phyloP scores from a whole-genome alignment of 306 rosid genomes.

The Vigna radiata region DNA sequence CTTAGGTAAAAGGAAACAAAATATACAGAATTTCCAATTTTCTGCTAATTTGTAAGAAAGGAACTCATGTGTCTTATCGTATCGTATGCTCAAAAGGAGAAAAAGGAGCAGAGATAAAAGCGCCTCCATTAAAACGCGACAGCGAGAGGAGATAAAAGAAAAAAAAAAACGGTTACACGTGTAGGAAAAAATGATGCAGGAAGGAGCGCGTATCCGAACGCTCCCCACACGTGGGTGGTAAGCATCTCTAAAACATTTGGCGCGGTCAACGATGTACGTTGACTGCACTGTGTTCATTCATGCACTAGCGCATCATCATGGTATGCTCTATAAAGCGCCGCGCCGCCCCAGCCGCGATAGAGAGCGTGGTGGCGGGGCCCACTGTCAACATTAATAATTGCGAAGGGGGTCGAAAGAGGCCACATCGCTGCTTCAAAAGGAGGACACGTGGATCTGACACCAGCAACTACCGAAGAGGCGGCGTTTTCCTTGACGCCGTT shows the following conservation, averaged over 20 bases:
- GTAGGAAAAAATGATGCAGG: constrained; percentile 12
- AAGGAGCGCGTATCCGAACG: constrained; percentile 38
- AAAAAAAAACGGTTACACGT: constrained; percentile 32
- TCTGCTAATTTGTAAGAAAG: neutral
- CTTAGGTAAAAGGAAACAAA: neutral
- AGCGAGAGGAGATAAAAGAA: neutral
- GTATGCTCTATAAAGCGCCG: constrained; percentile 43
- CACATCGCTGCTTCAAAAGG: neutral
- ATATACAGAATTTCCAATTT: neutral
- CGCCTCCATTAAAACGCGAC: neutral
- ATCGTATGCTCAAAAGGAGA: neutral
- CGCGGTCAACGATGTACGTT: constrained; percentile 62
- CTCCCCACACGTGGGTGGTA: constrained; percentile 45
- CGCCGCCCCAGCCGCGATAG: constrained; percentile 53
- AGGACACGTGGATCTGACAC: constrained; percentile 39
- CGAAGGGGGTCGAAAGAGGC: neutral
- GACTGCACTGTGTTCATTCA: constrained; percentile 49
- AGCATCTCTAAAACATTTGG: constrained; percentile 29
- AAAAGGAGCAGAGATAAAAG: neutral
- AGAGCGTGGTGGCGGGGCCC: constrained; percentile 54
- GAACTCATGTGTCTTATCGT: neutral
- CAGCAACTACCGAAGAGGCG: constrained; percentile 30
- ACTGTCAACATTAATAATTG: constrained; percentile 33
- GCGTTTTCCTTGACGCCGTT: constrained; percentile 41
- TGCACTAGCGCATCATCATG: constrained; percentile 6